Percentiles rank a stretch among this genome's conserved stretches.
Evolutionary conservation across 2,329 filamentous ascomycete species (phyloP).

Genomic region (Botryotinia calthae): DNA sequence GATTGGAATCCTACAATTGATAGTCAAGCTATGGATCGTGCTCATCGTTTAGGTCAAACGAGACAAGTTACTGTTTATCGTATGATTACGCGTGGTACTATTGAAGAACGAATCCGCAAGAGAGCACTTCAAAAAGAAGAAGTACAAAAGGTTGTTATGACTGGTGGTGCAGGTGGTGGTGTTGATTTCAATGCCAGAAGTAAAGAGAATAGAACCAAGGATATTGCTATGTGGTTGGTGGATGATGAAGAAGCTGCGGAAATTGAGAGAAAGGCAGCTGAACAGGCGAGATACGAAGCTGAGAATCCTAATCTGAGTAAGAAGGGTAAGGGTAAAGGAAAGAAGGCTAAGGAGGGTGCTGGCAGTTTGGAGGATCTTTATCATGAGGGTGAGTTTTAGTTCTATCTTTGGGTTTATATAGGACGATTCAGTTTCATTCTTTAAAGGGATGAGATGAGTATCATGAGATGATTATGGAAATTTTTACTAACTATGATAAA

Average conservation of each 20-base stretch:
- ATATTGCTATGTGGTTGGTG: conserved; percentile 98
- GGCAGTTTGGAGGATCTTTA: conserved; percentile 92
- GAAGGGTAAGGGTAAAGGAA: conserved; percentile 60
- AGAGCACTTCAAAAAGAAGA: conserved; percentile 97
- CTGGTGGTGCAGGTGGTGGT: conserved; percentile 74
- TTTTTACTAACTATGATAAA: conserved; percentile 18
- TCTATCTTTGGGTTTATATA: conserved; percentile 19
- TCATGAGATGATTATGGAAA: conserved; percentile 1
- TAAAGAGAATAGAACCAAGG: conserved; percentile 90
- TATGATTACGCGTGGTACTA: conserved; percentile 92
- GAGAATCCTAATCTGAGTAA: conserved; percentile 65
- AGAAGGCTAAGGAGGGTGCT: conserved; percentile 43
- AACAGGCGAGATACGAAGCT: conserved; percentile 58
- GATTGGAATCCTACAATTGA: conserved; percentile 99
- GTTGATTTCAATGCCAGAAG: conserved; percentile 96
- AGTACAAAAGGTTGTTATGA: conserved; percentile 95
- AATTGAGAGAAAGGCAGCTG: conserved; percentile 89
- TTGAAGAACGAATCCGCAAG: conserved; percentile 97
- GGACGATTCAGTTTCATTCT: not conserved
- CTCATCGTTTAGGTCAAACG: conserved; percentile 94
- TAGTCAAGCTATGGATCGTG: conserved; percentile 97
- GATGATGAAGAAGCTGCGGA: conserved; percentile 95
- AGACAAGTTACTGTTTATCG: conserved; percentile 96
- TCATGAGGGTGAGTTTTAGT: conserved; percentile 78
- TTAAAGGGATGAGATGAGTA: conserved; percentile 16